These are phyloP conservation scores for Boletus sp. DNA, from an alignment of 768 basidiomycete species.

Conservation along the genomic window DNA sequence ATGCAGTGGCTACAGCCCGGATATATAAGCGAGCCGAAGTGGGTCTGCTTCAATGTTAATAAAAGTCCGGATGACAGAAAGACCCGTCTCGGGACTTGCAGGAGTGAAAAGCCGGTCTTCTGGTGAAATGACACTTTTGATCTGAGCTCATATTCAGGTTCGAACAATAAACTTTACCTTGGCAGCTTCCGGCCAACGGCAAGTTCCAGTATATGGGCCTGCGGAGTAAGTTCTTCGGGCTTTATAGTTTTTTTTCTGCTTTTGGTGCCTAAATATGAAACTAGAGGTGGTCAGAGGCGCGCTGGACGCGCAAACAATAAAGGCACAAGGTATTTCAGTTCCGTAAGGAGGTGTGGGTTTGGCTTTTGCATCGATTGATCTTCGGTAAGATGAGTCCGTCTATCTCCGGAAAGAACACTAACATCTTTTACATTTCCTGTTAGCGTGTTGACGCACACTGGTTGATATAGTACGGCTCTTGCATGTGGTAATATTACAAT, in stretches of 20 bases:
- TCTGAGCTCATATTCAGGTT: conserved; percentile 24
- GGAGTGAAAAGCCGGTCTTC: conserved; percentile 20
- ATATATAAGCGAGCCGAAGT: conserved; percentile 30
- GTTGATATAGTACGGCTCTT: conserved; percentile 20
- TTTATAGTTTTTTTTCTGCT: conserved; percentile 8
- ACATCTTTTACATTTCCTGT: conserved; percentile 12
- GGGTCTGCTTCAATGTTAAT: conserved; percentile 29
- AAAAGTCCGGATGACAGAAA: conserved; percentile 28
- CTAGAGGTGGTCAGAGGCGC: conserved; percentile 3
- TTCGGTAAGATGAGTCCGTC: conserved; percentile 30
- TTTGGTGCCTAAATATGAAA: conserved; percentile 1
- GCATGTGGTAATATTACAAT: conserved; percentile 10
- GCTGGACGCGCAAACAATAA: conserved; percentile 11
- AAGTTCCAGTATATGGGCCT: conserved; percentile 28
- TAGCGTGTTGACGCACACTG: conserved; percentile 6
- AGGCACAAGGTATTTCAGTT: conserved; percentile 29
- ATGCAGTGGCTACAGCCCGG: conserved; percentile 27
- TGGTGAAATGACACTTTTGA: conserved; percentile 26
- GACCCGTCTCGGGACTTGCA: conserved; percentile 29
- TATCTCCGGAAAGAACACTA: conserved; percentile 29
- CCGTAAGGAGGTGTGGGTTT: conserved; percentile 33
- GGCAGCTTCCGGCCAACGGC: conserved; percentile 24
- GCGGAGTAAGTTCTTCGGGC: conserved; percentile 23
- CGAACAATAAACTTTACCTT: conserved; percentile 32
- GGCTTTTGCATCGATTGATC: conserved; percentile 34